These are phyloP conservation scores for Grosmannia penicillata DNA, from an alignment of 2,329 filamentous ascomycete genomes.

Conservation along the genomic window DNA sequence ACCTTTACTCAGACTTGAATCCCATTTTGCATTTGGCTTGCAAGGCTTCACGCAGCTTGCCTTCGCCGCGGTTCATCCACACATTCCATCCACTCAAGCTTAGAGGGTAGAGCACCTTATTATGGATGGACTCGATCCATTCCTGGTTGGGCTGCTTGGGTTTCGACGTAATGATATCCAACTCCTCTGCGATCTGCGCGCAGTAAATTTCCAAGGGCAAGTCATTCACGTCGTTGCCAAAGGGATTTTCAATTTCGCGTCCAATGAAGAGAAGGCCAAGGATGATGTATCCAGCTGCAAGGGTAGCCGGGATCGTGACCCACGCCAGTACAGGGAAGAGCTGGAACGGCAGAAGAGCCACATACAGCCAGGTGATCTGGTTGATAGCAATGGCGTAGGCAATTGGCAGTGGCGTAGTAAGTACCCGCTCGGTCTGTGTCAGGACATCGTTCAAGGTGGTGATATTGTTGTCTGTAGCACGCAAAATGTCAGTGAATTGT, in stretches of 20 bases:
- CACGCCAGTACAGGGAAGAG: slow-evolving; percentile 41
- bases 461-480: slow-evolving; percentile 23
- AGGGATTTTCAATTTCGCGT: slow-evolving; percentile 54
- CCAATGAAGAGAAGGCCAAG: slow-evolving; percentile 52
- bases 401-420: slow-evolving; percentile 56
- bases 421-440: slow-evolving; percentile 51
- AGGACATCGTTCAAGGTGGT: slow-evolving; percentile 48
- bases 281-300: slow-evolving; percentile 56
- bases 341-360: slow-evolving; percentile 58
- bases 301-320: slow-evolving; percentile 54
- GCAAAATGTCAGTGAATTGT: slow-evolving; percentile 12
- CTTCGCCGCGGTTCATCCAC: slow-evolving; percentile 31
- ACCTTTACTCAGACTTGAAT: too few species aligned
- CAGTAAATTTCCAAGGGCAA: slow-evolving; percentile 50
- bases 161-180: slow-evolving; percentile 44
- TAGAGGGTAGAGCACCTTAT: slow-evolving; percentile 24
- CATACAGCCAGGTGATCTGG: slow-evolving; percentile 64
- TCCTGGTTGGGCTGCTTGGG: slow-evolving; percentile 33
- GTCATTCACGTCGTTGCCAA: slow-evolving; percentile 54
- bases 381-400: slow-evolving; percentile 62
- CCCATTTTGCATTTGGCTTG: slow-evolving; percentile 1
- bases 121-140: slow-evolving; percentile 26
- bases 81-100: slow-evolving; percentile 27
- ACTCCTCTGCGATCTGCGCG: slow-evolving; percentile 45
- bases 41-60: slow-evolving; percentile 27